Percentiles rank a stretch among this genome's conserved stretches.
These are phyloP conservation scores for Otatea glauca DNA, from an alignment of 176 grass and related monocot species.

Conservation along the genomic window DNA sequence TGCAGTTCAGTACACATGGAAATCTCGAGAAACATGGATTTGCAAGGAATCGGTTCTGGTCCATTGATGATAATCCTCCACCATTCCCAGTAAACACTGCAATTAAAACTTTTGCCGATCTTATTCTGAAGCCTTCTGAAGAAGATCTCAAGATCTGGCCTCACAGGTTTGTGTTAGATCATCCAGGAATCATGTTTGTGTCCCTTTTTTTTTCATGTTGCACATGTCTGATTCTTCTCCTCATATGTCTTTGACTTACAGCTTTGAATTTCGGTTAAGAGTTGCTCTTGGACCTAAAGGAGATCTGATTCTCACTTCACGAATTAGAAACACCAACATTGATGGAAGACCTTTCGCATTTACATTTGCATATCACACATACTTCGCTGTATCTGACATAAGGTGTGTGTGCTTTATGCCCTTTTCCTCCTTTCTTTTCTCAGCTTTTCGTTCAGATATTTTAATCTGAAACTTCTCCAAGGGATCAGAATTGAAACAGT, in stretches of 20 bases:
- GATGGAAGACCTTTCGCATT: constrained; percentile 86
- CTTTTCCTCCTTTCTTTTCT: constrained; percentile 33
- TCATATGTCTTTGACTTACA: constrained; percentile 38
- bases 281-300: constrained; percentile 78
- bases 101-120: constrained; percentile 76
- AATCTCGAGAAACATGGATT: constrained; percentile 77
- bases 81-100: constrained; percentile 61
- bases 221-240: constrained; percentile 19
- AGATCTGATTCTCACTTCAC: constrained; percentile 76
- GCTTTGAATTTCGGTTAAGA: constrained; percentile 80
- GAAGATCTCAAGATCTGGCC: constrained; percentile 86
- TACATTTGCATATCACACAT: constrained; percentile 87
- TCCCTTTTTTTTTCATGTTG: constrained; percentile 34
- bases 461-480: constrained; percentile 35
- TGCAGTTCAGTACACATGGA: constrained; percentile 80
- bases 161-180: constrained; percentile 59
- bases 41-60: constrained; percentile 73
- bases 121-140: constrained; percentile 80
- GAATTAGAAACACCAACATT: constrained; percentile 76
- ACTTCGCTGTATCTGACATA: constrained; percentile 82
- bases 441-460: background rate
- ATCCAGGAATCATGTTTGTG: background rate
- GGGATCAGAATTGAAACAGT: background rate
- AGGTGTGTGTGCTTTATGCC: constrained; percentile 23
- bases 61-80: constrained; percentile 72